phyloP scores from a whole-genome alignment of 2,329 filamentous ascomycete species.

The Apiospora malaysiana region DNA sequence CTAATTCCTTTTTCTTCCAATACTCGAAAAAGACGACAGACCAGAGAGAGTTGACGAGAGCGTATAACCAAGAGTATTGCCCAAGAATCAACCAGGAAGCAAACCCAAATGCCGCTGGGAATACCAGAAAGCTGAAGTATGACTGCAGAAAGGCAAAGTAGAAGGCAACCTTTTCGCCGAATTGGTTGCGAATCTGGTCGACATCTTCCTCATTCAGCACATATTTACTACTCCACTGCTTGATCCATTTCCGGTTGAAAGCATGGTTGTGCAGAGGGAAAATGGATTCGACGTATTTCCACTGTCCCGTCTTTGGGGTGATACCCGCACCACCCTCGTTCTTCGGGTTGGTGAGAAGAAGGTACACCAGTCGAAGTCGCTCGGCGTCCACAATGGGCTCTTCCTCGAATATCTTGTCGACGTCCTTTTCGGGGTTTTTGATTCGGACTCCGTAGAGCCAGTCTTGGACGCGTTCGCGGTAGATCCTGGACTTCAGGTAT shows the following conservation, averaged over 20 bases:
- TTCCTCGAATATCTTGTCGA: constrained; percentile 68
- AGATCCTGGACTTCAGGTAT: constrained; percentile 79
- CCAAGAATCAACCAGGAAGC: constrained; percentile 82
- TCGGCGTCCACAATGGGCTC: constrained; percentile 89
- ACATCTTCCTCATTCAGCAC: constrained; percentile 70
- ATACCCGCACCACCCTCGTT: constrained; percentile 82
- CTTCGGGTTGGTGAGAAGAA: constrained; percentile 76
- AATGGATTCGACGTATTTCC: constrained; percentile 74
- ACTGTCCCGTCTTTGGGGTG: constrained; percentile 70
- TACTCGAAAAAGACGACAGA: constrained; percentile 89
- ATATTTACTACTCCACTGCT: constrained; percentile 75
- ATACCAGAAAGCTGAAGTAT: constrained; percentile 86
- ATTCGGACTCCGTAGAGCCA: constrained; percentile 90
- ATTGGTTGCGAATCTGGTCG: constrained; percentile 76
- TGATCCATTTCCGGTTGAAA: constrained; percentile 79
- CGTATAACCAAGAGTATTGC: constrained; percentile 83
- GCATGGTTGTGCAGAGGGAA: constrained; percentile 80
- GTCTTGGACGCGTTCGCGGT: constrained; percentile 86
- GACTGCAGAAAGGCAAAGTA: constrained; percentile 95
- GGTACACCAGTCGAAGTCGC: constrained; percentile 83
- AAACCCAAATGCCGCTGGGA: constrained; percentile 80
- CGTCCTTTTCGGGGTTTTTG: constrained; percentile 75
- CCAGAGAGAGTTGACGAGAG: constrained; percentile 81
- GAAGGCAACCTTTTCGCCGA: constrained; percentile 86
- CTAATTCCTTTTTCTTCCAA: constrained; percentile 92